Evolutionary conservation across 1,284 basidiomycete species (phyloP), one percentile per base, ranked within the genome.

Genomic region (Termitomyces sp.): DNA sequence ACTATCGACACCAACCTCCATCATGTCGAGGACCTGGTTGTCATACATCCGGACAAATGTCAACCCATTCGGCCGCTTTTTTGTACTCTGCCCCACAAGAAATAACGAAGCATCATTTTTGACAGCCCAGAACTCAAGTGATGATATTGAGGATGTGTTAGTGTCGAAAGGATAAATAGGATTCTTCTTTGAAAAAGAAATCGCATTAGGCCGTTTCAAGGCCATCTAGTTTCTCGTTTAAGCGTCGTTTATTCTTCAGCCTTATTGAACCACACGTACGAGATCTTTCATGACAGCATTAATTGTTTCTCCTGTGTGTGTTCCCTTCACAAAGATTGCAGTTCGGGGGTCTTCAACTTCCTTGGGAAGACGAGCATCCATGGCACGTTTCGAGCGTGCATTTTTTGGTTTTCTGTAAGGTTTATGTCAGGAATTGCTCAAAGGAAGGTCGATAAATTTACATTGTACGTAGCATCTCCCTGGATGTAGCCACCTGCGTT

Each of bases 31-130:
- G 19, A 98, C 83, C 62, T 84, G 78, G 28, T 84, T 81, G 63
- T 97, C 90, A 62, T 89, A 99, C 79, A 89, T 94, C 50, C 97
- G 75, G 11, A 88, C 88, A 63, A 97, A 86, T 2, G 89, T 86
- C 52, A 99, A 68, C 50, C 91, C 88, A 65, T 98, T 81, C 13
- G 95, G 95, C 49, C 95, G 76, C 70, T 99, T 99, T 75, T 99
- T 99, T 46, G 87, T 91, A 64, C 88, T 92, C 64, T 95, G 89
- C 1, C 93, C 96, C 39, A 98, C 77, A 11, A 97, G 73, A 65
- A 98, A 97, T 63, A 99, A 75, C 3, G 85, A 86, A 1, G 95
- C 94, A 63, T 99, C 97, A 72, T 99, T 99, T 75, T 99, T 99
- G 34, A 75, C 65, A 1, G 86, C 76, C 91, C 94, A 99, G 70